A percentile compares a stretch with the other conserved stretches of the same genome.
Evolutionary conservation across 306 rosid genomes (phyloP).

Genomic region (Ammopiptanthus mongolicus): DNA sequence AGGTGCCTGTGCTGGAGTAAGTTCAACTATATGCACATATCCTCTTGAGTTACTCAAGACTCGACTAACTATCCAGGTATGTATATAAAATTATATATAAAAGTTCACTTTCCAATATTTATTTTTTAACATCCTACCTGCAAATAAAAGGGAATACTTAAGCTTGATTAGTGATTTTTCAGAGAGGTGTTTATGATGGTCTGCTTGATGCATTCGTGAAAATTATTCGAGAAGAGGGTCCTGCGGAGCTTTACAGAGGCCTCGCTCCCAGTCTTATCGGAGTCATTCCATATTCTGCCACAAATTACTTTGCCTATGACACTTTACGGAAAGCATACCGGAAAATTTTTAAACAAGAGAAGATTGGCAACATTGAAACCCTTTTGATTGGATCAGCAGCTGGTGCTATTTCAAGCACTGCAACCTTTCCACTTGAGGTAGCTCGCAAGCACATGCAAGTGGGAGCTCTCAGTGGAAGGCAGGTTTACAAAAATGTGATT

Average conservation of each 20-base stretch:
- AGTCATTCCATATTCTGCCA: conserved; percentile 85
- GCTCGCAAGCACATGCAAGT: conserved; percentile 99
- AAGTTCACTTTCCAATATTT: not conserved
- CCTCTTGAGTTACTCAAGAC: conserved; percentile 94
- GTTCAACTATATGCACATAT: conserved; percentile 82
- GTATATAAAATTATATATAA: not conserved
- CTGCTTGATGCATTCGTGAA: conserved; percentile 79
- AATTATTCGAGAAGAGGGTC: conserved; percentile 81
- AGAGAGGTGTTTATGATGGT: conserved; percentile 80
- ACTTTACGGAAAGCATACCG: conserved; percentile 71
- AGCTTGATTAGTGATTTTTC: conserved; percentile 31
- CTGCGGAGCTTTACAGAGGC: conserved; percentile 82
- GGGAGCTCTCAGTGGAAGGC: conserved; percentile 83
- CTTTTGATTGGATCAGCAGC: conserved; percentile 93
- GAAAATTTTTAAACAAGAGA: conserved; percentile 66
- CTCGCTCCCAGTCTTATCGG: conserved; percentile 90
- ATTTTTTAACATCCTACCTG: not conserved
- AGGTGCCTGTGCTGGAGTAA: conserved; percentile 98
- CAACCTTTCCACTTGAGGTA: conserved; percentile 95
- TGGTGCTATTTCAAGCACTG: conserved; percentile 85
- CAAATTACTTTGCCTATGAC: conserved; percentile 89
- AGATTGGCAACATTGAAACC: conserved; percentile 88
- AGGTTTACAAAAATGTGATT: conserved; percentile 64
- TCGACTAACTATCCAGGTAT: conserved; percentile 89
- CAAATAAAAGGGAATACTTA: conserved; percentile 1